Base-by-base conservation (phyloP, 2,329 filamentous ascomycete genomes). In the Keithomyces neogunnii region DNA sequence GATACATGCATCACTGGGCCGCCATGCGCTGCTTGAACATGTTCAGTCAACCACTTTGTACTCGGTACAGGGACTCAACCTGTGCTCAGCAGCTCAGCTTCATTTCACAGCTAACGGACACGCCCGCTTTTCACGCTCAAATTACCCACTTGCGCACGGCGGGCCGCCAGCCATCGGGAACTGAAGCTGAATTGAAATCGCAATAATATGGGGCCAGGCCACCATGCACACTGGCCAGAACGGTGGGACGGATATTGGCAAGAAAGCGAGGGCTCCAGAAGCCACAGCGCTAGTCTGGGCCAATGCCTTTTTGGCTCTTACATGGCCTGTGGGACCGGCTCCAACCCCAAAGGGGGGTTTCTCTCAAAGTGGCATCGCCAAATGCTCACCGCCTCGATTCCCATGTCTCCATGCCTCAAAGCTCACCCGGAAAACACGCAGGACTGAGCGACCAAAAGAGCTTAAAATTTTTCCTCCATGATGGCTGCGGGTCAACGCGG, bases 1-100 rank as follows among this genome's bases (percentile, higher is more conserved):
- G 51, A 51, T 68, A 69, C 67, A 61, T 62, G 58, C 44, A 57
- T 33, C 45, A 55, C 67, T 68, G 65, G 66, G 66, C 63, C 69
- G 64, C 65, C 51, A 68, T 65, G 63, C 66, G 53, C 66, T 60
- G 59, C 40, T 44, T 30, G 40, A 44, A 55, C 53, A 59, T 53
- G 59, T 64, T 63, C 51, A 48, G 38, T 40, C 29, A 29, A 28
- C 6, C 13, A 33, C 9, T 48, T 40, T n/a, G 48, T 49, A 42
- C 19, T 8, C 36, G 5, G 13, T 39, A n/a, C 36, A n/a, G 8
- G 11, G n/a, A 11, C 5, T 26, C 3, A 19, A 40, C 13, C 38
- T 40, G 38, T 6, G 19, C 19, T 19, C 19, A 19, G 19, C 19
- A 19, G 19, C 19, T 19, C 19, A 19, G 19, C 19, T 19, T 19